phyloP scores from a whole-genome alignment of 2,329 filamentous ascomycete species.

The Stagonosporopsis chrysanthemi region DNA sequence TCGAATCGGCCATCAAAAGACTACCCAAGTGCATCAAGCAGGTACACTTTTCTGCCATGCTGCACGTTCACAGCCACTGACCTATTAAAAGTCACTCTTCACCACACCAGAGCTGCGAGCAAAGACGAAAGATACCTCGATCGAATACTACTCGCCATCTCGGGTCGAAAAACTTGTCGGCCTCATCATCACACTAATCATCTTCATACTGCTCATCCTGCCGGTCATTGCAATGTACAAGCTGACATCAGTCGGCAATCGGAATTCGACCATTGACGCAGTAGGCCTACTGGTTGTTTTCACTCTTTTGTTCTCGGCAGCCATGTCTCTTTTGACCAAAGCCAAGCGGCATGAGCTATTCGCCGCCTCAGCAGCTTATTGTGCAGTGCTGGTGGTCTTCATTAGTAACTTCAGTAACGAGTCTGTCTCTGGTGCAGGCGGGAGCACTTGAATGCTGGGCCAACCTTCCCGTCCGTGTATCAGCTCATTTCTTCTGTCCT shows the following conservation, averaged over 20 bases:
- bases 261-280: slow-evolving; percentile 46
- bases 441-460: too few species aligned
- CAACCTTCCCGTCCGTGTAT: too few species aligned
- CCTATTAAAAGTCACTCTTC: slow-evolving; percentile 23
- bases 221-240: slow-evolving; percentile 50
- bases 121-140: slow-evolving; percentile 34
- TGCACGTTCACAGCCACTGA: too few species aligned
- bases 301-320: slow-evolving; percentile 45
- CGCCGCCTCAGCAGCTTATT: slow-evolving; percentile 47
- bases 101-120: slow-evolving; percentile 39
- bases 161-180: slow-evolving; percentile 46
- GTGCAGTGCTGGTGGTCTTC: slow-evolving; percentile 49
- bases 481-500: too few species aligned
- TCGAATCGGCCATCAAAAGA: slow-evolving; percentile 29
- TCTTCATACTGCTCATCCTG: slow-evolving; percentile 48
- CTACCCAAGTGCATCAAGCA: neutral
- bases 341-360: slow-evolving; percentile 48
- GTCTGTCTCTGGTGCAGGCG: too few species aligned
- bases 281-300: slow-evolving; percentile 53
- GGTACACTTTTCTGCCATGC: neutral
- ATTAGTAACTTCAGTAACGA: slow-evolving; percentile 45
- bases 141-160: slow-evolving; percentile 39
- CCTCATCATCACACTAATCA: slow-evolving; percentile 47
- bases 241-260: slow-evolving; percentile 36
- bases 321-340: slow-evolving; percentile 45